A percentile compares a stretch with the other conserved stretches of the same genome.
Evolutionary conservation across 192 early-diverging fungal genomes (phyloP).

Genomic region (Coemansia reversa): DNA sequence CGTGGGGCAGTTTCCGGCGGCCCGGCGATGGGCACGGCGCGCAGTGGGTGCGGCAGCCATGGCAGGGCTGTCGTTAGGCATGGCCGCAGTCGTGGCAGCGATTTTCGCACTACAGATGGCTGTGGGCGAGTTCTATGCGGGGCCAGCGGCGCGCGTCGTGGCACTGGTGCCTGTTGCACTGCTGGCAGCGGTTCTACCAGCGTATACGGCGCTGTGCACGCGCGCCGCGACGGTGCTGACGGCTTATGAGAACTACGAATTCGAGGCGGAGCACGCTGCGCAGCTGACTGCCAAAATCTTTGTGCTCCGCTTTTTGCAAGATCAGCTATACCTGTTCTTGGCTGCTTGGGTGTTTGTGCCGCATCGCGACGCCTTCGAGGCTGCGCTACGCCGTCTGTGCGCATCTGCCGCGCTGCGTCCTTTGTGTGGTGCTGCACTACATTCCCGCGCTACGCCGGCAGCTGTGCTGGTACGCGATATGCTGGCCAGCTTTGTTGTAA

Average conservation of each 20-base stretch:
- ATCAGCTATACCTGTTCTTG: conserved; percentile 81
- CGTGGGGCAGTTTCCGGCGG: conserved; percentile 68
- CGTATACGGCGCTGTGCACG: conserved; percentile 66
- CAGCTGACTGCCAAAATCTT: conserved; percentile 82
- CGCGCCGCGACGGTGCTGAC: conserved; percentile 62
- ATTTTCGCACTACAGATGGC: conserved; percentile 78
- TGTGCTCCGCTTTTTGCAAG: conserved; percentile 78
- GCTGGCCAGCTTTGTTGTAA: conserved; percentile 78
- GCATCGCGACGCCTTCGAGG: conserved; percentile 65
- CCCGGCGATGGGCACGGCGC: conserved; percentile 68
- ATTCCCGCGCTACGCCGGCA: conserved; percentile 42
- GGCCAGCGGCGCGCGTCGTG: conserved; percentile 64
- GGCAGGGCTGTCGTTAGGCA: conserved; percentile 57
- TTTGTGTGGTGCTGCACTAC: not conserved
- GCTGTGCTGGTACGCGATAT: conserved; percentile 39
- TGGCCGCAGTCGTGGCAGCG: conserved; percentile 62
- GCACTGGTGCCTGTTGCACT: conserved; percentile 70
- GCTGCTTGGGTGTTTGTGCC: conserved; percentile 90
- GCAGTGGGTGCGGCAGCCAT: conserved; percentile 60
- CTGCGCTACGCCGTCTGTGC: conserved; percentile 33
- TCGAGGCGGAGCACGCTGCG: conserved; percentile 66
- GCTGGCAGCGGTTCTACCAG: conserved; percentile 72
- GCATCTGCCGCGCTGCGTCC: conserved; percentile 19
- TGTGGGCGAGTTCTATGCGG: conserved; percentile 77
- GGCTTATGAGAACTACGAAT: conserved; percentile 82